A percentile compares a stretch with the other conserved stretches of the same genome.
Evolutionary conservation across 345 rosid species (phyloP).

Genomic region (Eucalyptus regnans): DNA sequence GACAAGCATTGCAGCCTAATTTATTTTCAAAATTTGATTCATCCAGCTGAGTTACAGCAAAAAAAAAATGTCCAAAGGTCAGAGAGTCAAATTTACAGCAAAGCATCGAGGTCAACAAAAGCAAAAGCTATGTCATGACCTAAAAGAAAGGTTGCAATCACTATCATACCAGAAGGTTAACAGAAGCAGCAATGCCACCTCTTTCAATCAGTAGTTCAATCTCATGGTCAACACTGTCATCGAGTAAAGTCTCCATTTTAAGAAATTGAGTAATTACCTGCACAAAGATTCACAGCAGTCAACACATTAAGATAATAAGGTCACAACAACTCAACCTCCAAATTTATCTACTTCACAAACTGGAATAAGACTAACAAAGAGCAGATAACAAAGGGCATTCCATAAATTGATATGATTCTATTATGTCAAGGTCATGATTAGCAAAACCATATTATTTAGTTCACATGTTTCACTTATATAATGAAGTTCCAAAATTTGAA

Average conservation of each 20-base stretch:
- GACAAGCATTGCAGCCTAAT: background rate
- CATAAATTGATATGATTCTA: background rate
- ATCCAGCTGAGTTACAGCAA: background rate
- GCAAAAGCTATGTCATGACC: background rate
- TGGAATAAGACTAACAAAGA: background rate
- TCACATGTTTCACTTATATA: background rate
- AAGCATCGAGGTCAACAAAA: background rate
- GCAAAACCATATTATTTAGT: background rate
- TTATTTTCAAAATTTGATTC: background rate
- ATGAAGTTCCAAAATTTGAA: background rate
- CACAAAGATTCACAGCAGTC: constrained; percentile 1
- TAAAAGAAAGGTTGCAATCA: background rate
- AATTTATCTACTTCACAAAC: background rate
- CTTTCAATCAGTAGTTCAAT: constrained; percentile 78
- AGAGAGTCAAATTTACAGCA: background rate
- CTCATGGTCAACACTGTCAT: constrained; percentile 55
- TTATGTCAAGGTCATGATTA: background rate
- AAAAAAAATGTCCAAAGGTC: background rate
- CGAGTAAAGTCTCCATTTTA: constrained; percentile 69
- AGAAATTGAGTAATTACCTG: constrained; percentile 88
- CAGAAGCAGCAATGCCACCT: constrained; percentile 60
- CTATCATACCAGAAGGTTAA: constrained; percentile 58
- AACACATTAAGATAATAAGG: background rate
- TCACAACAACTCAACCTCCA: background rate
- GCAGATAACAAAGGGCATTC: background rate